A percentile compares a stretch with the other conserved stretches of the same genome.
phyloP scores from a whole-genome alignment of 192 early-diverging fungal species.

The Podochytrium sp. region DNA sequence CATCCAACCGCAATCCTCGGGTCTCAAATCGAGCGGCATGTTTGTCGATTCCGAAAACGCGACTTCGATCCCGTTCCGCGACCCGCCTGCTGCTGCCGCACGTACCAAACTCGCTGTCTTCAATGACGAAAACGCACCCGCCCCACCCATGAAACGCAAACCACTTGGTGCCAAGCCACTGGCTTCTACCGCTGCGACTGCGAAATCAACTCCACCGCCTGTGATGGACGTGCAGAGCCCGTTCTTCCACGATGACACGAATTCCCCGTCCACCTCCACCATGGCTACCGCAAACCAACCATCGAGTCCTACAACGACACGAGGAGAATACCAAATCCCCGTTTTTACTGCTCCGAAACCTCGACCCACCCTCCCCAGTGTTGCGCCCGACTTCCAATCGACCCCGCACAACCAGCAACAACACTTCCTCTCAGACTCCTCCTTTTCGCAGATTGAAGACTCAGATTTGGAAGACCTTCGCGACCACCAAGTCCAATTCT shows the following conservation, averaged over 20 bases:
- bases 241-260: constrained; percentile 14
- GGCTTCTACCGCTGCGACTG: background rate
- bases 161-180: constrained; percentile 5
- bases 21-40: constrained; percentile 2
- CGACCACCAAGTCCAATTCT: background rate
- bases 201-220: no score
- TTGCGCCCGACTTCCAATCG: background rate
- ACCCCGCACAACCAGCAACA: background rate
- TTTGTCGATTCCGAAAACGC: constrained; percentile 16
- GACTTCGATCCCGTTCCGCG: background rate
- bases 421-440: background rate
- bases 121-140: constrained; percentile 3
- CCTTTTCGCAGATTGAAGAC: no score
- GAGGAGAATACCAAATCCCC: no score
- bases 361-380: no score
- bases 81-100: background rate
- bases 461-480: no score
- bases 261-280: background rate
- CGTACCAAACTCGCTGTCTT: background rate
- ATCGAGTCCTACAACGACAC: no score
- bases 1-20: constrained; percentile 32
- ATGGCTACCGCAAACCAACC: no score
- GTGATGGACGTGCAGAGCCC: constrained; percentile 19
- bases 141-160: constrained; percentile 6
- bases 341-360: no score